Conservation (phyloP, 192 early-diverging fungal species). For the Coemansia sp. region DNA sequence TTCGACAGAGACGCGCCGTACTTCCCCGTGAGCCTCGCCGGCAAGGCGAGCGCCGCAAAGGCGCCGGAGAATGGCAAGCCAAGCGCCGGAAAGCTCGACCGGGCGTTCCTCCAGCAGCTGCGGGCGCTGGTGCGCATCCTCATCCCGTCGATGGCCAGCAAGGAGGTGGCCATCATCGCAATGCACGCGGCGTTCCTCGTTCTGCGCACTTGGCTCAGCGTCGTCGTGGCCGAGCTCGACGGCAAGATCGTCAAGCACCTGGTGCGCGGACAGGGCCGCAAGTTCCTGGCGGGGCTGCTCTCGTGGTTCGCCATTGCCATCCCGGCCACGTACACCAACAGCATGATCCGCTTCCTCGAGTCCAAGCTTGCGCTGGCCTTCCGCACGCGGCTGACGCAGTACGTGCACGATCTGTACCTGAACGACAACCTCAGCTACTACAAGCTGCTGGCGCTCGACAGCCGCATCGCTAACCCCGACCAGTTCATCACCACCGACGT, state of each 20-base stretch:
- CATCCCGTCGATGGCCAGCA: constrained; percentile 77
- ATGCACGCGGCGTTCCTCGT: constrained; percentile 88
- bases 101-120: constrained; percentile 59
- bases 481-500: constrained; percentile 92
- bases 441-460: constrained; percentile 87
- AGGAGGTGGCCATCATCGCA: constrained; percentile 79
- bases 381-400: constrained; percentile 86
- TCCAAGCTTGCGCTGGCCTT: constrained; percentile 74
- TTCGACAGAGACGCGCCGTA: constrained; percentile 45
- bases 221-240: constrained; percentile 91
- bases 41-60: constrained; percentile 7
- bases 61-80: not conserved
- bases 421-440: constrained; percentile 92
- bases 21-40: constrained; percentile 24
- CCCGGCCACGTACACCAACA: constrained; percentile 97
- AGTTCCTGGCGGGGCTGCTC: constrained; percentile 74
- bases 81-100: constrained; percentile 30
- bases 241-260: constrained; percentile 94
- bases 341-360: constrained; percentile 74
- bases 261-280: constrained; percentile 80
- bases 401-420: constrained; percentile 88
- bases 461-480: constrained; percentile 87
- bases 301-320: constrained; percentile 96
- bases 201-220: constrained; percentile 87
- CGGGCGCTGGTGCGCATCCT: constrained; percentile 78